These are phyloP conservation scores for Emmonsiellopsis sp. DNA, from an alignment of 2,329 filamentous ascomycete genomes.

Conservation along the genomic window DNA sequence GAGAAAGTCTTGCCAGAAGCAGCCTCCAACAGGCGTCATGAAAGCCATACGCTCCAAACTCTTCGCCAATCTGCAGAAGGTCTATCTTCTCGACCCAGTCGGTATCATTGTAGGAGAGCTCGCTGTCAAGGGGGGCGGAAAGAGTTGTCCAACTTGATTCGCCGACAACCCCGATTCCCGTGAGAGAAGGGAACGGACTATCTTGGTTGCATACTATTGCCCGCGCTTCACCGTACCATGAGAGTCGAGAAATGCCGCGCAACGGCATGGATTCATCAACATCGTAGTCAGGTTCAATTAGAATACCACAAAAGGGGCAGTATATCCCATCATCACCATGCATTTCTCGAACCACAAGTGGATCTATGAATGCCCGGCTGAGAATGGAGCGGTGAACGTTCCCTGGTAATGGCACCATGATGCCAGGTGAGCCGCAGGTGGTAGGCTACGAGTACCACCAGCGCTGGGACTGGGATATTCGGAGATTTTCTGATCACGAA, in stretches of 20 bases:
- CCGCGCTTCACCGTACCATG: slow-evolving; percentile 1
- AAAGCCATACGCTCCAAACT: slow-evolving; percentile 4
- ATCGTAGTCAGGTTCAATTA: slow-evolving; percentile 1
- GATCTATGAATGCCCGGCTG: too few species aligned
- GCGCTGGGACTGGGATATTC: too few species aligned
- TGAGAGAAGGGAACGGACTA: not conserved
- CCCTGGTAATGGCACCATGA: too few species aligned
- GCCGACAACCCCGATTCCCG: not conserved
- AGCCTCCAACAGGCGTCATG: slow-evolving; percentile 6
- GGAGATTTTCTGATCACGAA: too few species aligned
- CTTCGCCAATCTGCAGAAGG: not conserved
- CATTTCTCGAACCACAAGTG: too few species aligned
- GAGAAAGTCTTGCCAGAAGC: not conserved
- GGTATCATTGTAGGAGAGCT: not conserved
- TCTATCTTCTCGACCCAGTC: not conserved
- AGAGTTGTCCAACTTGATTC: too few species aligned
- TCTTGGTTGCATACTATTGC: not conserved
- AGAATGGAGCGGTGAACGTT: too few species aligned
- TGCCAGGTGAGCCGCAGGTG: too few species aligned
- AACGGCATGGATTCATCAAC: not conserved
- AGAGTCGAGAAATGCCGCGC: not conserved
- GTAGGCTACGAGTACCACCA: too few species aligned
- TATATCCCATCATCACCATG: not conserved
- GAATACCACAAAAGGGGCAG: slow-evolving; percentile 5
- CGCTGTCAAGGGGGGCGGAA: slow-evolving; percentile 1